phyloP scores from a whole-genome alignment of 257 asterid genomes.

The Plantago major region DNA sequence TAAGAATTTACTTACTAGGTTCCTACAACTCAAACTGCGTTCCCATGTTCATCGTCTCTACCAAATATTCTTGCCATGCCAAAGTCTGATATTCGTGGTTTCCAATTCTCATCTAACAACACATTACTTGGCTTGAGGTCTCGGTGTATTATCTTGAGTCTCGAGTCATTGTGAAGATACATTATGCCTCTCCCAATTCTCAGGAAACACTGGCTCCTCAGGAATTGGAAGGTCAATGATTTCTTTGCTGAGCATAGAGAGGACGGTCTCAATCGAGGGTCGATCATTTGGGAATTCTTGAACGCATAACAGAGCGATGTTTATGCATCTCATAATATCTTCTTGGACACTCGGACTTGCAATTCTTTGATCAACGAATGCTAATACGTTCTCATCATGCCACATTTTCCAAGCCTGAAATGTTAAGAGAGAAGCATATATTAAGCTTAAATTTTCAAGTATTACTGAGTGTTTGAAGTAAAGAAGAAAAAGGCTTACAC shows the following conservation, averaged over 20 bases:
- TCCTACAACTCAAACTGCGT: conserved; percentile 57
- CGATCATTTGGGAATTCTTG: conserved; percentile 18
- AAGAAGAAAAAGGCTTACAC: conserved; percentile 25
- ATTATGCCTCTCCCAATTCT: conserved; percentile 45
- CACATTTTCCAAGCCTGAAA: conserved; percentile 46
- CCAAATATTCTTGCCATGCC: conserved; percentile 70
- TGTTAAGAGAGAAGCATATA: not conserved
- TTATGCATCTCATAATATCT: conserved; percentile 24
- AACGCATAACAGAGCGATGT: conserved; percentile 24
- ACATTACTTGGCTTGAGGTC: conserved; percentile 56
- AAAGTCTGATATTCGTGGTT: conserved; percentile 65
- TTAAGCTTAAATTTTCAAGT: not conserved
- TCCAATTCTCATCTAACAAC: conserved; percentile 51
- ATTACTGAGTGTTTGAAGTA: not conserved
- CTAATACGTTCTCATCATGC: conserved; percentile 22
- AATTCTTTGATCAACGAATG: conserved; percentile 25
- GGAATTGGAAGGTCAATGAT: conserved; percentile 18
- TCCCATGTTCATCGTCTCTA: conserved; percentile 45
- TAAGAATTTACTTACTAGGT: conserved; percentile 47
- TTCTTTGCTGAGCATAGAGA: conserved; percentile 26
- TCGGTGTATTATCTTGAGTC: conserved; percentile 51
- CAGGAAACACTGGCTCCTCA: conserved; percentile 19
- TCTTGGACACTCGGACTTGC: conserved; percentile 4
- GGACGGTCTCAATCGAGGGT: conserved; percentile 15
- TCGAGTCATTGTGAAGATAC: conserved; percentile 66